Percentiles rank a stretch among this genome's conserved stretches.
phyloP scores from a whole-genome alignment of 176 grass and related monocot species.

The Oryza glumipatula region DNA sequence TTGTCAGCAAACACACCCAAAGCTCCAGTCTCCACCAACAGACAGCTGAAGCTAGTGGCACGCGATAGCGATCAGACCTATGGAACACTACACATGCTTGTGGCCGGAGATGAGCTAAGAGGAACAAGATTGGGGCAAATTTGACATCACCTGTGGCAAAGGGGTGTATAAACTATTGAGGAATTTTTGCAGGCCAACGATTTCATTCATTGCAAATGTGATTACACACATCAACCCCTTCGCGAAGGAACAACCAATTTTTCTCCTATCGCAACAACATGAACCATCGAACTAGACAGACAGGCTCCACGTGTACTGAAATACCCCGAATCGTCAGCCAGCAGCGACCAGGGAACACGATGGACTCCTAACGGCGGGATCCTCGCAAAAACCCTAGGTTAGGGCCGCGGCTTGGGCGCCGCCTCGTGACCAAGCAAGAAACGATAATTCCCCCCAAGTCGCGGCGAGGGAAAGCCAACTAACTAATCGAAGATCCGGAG shows the following conservation, averaged over 20 bases:
- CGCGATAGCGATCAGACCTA: neutral
- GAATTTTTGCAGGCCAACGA: neutral
- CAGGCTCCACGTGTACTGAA: neutral
- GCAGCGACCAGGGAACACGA: neutral
- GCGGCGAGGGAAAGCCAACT: neutral
- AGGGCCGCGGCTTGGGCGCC: neutral
- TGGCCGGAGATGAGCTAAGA: too few species aligned
- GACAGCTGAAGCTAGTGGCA: neutral
- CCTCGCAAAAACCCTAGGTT: conserved; percentile 11
- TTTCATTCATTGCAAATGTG: neutral
- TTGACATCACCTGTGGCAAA: neutral
- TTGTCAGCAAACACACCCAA: neutral
- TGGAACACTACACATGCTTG: neutral
- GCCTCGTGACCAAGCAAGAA: neutral
- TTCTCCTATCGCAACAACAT: neutral
- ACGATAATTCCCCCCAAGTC: neutral
- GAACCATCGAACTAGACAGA: neutral
- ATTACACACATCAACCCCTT: neutral
- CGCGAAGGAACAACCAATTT: neutral
- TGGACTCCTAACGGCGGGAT: neutral
- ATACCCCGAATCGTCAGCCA: neutral
- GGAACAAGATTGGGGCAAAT: neutral
- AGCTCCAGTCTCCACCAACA: neutral
- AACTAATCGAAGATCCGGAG: neutral
- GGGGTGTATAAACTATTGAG: neutral